phyloP scores from a whole-genome alignment of 2,329 filamentous ascomycete genomes.

The Epichloe sp. region DNA sequence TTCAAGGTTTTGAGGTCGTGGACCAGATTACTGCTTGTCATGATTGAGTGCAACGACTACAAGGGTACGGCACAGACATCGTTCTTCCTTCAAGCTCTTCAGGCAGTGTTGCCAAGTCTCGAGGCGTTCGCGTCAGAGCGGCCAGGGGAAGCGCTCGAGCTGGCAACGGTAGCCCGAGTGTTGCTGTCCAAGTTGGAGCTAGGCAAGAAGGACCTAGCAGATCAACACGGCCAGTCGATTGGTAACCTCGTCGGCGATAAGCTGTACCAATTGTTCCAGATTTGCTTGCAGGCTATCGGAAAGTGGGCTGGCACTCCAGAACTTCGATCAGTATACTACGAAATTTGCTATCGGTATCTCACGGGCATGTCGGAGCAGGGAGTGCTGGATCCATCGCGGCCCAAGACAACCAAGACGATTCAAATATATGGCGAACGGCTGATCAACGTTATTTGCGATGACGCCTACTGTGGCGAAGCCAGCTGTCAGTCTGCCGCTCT shows the following conservation, averaged over 20 bases:
- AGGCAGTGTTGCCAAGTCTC: conserved; percentile 77
- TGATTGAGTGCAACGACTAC: conserved; percentile 72
- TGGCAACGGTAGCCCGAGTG: conserved; percentile 63
- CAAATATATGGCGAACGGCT: conserved; percentile 58
- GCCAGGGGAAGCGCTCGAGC: conserved; percentile 57
- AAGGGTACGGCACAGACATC: conserved; percentile 57
- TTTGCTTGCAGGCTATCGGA: conserved; percentile 67
- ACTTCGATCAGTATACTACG: conserved; percentile 77
- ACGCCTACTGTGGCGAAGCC: conserved; percentile 75
- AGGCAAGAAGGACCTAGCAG: conserved; percentile 21
- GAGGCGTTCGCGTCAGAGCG: conserved; percentile 62
- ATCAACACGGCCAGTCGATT: conserved; percentile 32
- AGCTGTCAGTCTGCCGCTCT: conserved; percentile 75
- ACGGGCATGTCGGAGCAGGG: conserved; percentile 50
- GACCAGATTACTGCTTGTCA: conserved; percentile 72
- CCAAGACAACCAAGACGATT: conserved; percentile 60
- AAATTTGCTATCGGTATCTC: conserved; percentile 79
- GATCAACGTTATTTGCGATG: conserved; percentile 80
- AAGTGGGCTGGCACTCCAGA: conserved; percentile 57
- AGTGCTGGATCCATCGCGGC: conserved; percentile 31
- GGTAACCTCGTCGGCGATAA: conserved; percentile 76
- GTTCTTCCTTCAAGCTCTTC: conserved; percentile 75
- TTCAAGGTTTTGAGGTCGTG: conserved; percentile 66
- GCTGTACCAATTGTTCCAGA: conserved; percentile 81
- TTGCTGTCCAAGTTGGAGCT: conserved; percentile 61